phyloP scores from a whole-genome alignment of 176 grass and related monocot species.

The Zea mays region DNA sequence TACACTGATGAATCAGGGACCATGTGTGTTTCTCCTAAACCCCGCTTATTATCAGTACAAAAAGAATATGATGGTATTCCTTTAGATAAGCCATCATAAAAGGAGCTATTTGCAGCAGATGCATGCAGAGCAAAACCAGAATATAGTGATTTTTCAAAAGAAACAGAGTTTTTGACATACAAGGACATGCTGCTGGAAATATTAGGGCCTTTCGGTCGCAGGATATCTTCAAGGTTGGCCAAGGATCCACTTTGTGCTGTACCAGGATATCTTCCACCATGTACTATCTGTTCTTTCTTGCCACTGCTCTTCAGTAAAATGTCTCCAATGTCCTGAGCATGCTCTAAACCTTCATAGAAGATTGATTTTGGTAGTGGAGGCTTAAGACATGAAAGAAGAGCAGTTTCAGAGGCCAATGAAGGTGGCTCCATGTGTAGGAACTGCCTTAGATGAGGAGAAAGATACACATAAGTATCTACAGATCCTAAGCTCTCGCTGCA shows the following conservation, averaged over 20 bases:
- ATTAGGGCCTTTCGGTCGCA: slow-evolving; percentile 42
- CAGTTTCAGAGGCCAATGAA: slow-evolving; percentile 67
- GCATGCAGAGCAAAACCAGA: slow-evolving; percentile 63
- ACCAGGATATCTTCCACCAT: slow-evolving; percentile 45
- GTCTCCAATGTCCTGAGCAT: slow-evolving; percentile 67
- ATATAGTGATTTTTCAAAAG: slow-evolving; percentile 62
- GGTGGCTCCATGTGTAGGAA: slow-evolving; percentile 82
- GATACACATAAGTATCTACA: slow-evolving; percentile 87
- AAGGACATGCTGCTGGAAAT: slow-evolving; percentile 44
- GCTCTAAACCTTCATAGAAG: slow-evolving; percentile 83
- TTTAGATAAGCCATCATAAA: slow-evolving; percentile 81
- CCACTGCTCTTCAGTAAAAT: slow-evolving; percentile 48
- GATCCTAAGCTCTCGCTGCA: slow-evolving; percentile 83
- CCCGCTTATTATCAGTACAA: slow-evolving; percentile 65
- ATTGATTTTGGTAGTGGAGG: slow-evolving; percentile 80
- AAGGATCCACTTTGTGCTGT: slow-evolving; percentile 32
- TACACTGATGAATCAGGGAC: slow-evolving; percentile 49
- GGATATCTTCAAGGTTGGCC: slow-evolving; percentile 45
- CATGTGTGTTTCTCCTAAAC: slow-evolving; percentile 48
- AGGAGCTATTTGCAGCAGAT: slow-evolving; percentile 67
- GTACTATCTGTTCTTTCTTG: slow-evolving; percentile 56
- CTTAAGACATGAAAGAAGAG: slow-evolving; percentile 77
- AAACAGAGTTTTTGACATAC: slow-evolving; percentile 63
- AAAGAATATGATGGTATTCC: slow-evolving; percentile 91
- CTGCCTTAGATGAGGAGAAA: slow-evolving; percentile 69